phyloP scores from a whole-genome alignment of 345 rosid genomes.

The Aquilaria yunnanensis region DNA sequence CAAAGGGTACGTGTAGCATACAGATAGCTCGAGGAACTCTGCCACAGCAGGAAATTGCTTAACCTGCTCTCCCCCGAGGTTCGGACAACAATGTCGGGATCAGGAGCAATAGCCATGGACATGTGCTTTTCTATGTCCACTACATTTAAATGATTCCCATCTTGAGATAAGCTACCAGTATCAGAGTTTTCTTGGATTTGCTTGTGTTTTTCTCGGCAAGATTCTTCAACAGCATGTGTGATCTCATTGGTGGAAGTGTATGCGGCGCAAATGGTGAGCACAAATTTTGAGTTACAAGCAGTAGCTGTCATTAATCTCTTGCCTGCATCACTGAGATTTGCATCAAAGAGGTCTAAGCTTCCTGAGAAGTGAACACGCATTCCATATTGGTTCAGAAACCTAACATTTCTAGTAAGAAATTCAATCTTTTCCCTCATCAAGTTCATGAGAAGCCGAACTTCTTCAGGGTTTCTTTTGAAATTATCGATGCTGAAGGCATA shows the following conservation, averaged over 20 bases:
- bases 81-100: slow-evolving; percentile 42
- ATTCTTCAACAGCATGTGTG: slow-evolving; percentile 32
- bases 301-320: neutral
- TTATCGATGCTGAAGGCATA: slow-evolving; percentile 58
- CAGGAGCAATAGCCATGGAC: slow-evolving; percentile 52
- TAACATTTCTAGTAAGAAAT: slow-evolving; percentile 19
- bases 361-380: slow-evolving; percentile 19
- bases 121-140: slow-evolving; percentile 36
- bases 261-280: slow-evolving; percentile 6
- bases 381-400: slow-evolving; percentile 23
- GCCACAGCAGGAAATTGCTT: slow-evolving; percentile 55
- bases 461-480: slow-evolving; percentile 41
- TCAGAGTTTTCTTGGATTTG: slow-evolving; percentile 7
- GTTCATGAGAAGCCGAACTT: slow-evolving; percentile 39
- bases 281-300: neutral
- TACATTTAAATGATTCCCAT: slow-evolving; percentile 9
- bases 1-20: slow-evolving; percentile 34
- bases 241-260: slow-evolving; percentile 25
- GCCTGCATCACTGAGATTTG: neutral
- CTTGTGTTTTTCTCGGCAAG: slow-evolving; percentile 22
- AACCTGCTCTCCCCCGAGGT: slow-evolving; percentile 42
- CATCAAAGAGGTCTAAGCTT: neutral
- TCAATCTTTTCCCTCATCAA: slow-evolving; percentile 29
- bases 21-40: slow-evolving; percentile 21
- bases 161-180: neutral